Evolutionary conservation across 176 grass and related monocot species (phyloP).

Genomic region (Chrysopogon serrulatus): DNA sequence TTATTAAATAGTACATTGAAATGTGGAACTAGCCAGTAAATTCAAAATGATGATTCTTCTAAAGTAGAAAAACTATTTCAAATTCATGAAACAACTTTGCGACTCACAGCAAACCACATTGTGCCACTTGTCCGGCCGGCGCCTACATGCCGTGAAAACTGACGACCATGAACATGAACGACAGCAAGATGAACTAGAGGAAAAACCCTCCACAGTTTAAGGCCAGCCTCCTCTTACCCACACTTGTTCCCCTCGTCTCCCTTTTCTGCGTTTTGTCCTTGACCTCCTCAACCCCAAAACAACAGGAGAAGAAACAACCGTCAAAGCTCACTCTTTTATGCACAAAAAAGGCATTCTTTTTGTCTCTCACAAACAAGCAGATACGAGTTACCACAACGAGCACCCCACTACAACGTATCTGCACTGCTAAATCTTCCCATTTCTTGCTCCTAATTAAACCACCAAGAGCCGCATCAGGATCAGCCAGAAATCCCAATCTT

Average conservation of each 20-base stretch:
- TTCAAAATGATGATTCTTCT: neutral
- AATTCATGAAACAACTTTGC: neutral
- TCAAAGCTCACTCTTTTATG: neutral
- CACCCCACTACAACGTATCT: neutral
- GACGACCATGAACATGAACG: neutral
- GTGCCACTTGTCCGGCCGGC: neutral
- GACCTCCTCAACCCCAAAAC: conserved; percentile 19
- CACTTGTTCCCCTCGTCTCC: neutral
- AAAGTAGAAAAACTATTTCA: neutral
- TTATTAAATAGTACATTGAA: neutral
- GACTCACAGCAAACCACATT: neutral
- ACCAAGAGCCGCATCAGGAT: neutral
- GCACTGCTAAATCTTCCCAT: neutral
- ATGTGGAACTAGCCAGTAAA: neutral
- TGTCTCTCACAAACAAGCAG: neutral
- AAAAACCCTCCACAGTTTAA: conserved; percentile 9
- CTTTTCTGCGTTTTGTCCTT: neutral
- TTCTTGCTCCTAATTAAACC: neutral
- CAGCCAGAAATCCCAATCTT: neutral
- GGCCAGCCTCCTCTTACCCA: conserved; percentile 19
- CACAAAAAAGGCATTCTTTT: neutral
- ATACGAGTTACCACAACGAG: neutral
- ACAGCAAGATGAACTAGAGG: neutral
- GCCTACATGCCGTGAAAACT: conserved; percentile 7
- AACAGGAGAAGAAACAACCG: neutral